Base-by-base conservation (phyloP, 768 basidiomycete species). In the Cantharellus cinnabarinus region DNA sequence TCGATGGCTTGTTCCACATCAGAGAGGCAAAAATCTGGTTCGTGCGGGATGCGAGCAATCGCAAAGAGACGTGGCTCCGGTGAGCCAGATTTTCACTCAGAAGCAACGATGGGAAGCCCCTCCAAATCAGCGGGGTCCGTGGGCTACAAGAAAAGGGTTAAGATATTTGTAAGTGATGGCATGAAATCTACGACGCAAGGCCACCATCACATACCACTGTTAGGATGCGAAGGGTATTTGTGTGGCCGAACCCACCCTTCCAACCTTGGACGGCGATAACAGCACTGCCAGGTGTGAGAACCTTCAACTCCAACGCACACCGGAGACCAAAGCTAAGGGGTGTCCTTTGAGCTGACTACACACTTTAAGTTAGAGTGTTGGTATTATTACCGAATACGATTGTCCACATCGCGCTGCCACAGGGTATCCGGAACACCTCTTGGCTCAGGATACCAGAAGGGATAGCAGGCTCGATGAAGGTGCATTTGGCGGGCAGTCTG, bases 261-360 rank as follows among this genome's bases (percentile, higher is more conserved):
- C 94, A 99, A n/a, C 95, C 95, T 71, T 98, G 95, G 3, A 99
- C 85, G 55, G 94, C 94, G 63, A 98, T 76, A 67, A 99, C 79
- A 35, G 91, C 89, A 58, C 82, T 82, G 58, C 89, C 88, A 42
- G 89, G 81, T 66, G 81, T 80, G 74, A 98, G 82, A 68, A 99
- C 78, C 63, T 86, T 84, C 71, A 99, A 72, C 15, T 73, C 77
- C 51, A 97, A 75, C 2, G 88, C 95, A 68, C 76, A 83, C 68
- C 81, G 77, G 70, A 98, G 77, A 61, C 93, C 90, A 66, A 82
- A 93, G 14, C 73, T 65, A 64, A 73, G 69, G 62, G 62, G 68
- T 66, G 62, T 29, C 20, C 20, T 29, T 29, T 29, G 20, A 29
- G 20, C 20, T 29, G 20, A 29, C 20, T 29, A 29, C 20, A 29